Evolutionary conservation across 352 stramenopile species (phyloP).

Genomic region (Pilasporangium apinafurcum): DNA sequence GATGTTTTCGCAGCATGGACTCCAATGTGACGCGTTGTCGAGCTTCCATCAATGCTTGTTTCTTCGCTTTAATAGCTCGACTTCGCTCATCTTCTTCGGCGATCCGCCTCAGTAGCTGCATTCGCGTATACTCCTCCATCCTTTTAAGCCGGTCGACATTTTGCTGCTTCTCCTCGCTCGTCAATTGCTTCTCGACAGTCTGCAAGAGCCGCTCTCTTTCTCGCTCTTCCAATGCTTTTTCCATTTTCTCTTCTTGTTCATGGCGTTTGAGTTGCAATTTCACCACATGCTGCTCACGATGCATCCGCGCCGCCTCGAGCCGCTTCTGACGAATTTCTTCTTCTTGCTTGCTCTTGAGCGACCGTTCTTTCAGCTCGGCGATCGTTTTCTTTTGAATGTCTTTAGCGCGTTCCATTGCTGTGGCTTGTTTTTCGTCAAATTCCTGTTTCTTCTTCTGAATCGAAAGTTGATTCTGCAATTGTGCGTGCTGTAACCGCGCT

Average conservation of each 20-base stretch:
- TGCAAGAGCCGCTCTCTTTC: constrained; percentile 40
- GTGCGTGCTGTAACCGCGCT: constrained; percentile 42
- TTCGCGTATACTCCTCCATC: constrained; percentile 59
- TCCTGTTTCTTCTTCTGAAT: constrained; percentile 59
- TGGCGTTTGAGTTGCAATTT: constrained; percentile 37
- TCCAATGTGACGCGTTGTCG: constrained; percentile 61
- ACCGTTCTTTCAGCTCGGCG: constrained; percentile 49
- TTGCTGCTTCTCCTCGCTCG: constrained; percentile 47
- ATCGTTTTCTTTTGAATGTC: constrained; percentile 62
- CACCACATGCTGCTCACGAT: constrained; percentile 28
- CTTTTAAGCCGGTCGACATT: constrained; percentile 73
- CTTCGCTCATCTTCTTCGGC: constrained; percentile 51
- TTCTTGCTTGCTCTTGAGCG: constrained; percentile 55
- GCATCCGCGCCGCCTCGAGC: constrained; percentile 37
- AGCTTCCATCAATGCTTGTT: constrained; percentile 43
- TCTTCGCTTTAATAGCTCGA: constrained; percentile 53
- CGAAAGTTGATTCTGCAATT: constrained; percentile 47
- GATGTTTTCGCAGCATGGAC: constrained; percentile 59
- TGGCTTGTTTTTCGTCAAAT: constrained; percentile 49
- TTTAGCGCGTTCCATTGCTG: constrained; percentile 32
- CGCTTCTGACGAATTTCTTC: constrained; percentile 58
- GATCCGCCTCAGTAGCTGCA: constrained; percentile 52
- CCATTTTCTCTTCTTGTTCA: constrained; percentile 31
- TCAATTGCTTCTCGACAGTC: constrained; percentile 49
- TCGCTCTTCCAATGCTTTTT: constrained; percentile 27